Conservation (phyloP, 768 basidiomycete species). For the Termitomyces sp. region DNA sequence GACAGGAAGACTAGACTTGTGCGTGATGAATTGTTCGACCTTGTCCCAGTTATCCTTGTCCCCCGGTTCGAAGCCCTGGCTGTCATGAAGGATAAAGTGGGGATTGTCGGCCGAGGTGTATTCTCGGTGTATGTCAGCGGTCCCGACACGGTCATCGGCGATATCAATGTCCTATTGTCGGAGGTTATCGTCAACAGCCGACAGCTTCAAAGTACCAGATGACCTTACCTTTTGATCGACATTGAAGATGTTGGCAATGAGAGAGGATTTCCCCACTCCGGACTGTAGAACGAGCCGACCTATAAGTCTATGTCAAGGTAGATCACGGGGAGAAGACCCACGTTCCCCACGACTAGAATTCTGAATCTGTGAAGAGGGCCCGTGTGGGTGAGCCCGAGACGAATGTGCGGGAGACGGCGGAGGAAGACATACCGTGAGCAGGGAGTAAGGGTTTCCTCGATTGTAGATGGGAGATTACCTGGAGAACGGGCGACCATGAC, state of each 20-base stretch:
- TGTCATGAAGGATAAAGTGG: conserved; percentile 1
- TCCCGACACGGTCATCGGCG: background rate
- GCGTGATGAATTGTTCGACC: background rate
- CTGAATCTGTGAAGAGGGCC: background rate
- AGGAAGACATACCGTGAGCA: background rate
- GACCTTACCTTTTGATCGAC: background rate
- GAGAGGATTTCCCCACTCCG: background rate
- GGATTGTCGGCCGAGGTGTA: background rate
- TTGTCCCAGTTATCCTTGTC: background rate
- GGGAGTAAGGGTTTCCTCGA: background rate
- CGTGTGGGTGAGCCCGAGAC: background rate
- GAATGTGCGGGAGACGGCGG: background rate
- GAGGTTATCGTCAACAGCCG: background rate
- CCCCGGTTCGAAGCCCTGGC: background rate
- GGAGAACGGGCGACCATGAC: background rate
- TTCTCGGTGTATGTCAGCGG: background rate
- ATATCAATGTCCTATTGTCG: conserved; percentile 2
- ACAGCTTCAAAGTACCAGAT: background rate
- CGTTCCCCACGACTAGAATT: conserved; percentile 2
- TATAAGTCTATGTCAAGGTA: too few species aligned
- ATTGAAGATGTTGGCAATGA: conserved; percentile 1
- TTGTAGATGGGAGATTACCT: background rate
- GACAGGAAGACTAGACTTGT: background rate
- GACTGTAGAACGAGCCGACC: background rate
- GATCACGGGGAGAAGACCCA: background rate